Evolutionary conservation across 805 yeast genomes (phyloP), one percentile per base, ranked within the genome.

Genomic region (Wickerhamiella hasegawae): DNA sequence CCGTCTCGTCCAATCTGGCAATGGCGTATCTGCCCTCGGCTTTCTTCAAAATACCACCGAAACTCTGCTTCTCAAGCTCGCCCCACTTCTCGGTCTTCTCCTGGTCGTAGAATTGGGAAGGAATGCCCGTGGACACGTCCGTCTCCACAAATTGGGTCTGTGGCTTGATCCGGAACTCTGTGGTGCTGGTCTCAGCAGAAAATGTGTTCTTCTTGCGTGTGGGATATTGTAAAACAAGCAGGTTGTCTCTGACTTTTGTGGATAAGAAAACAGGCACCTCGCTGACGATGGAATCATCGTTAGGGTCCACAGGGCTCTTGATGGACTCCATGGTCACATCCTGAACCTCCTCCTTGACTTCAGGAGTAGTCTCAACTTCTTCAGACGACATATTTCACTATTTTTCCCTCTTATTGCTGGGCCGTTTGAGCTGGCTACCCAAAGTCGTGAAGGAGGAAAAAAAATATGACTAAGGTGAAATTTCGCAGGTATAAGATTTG

Each of bases 101-200:
- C 28, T 59, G 64, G 51, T 84, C 87, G 49, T 72, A 81, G 47
- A 78, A 83, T 30, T 65, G 66, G 4, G 60, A 47, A 0, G 81
- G 77, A 24, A 48, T 27, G 35, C 77, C 77, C 34, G 82, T 57
- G 11, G 94, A 93, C 5, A 80, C 60, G 40, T 77, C 81, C 25
- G 85, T 66, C 51, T 82, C 93, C 40, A 90, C 58, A 10, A 73
- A 63, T 2, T 72, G 69, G 1, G 82, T 64, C 19, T 65, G 59
- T 1, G 69, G 69, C 48, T 84, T 87, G 40, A 78, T 53, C 28
- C 76, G 55, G 0, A 74, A 61, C 14, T 57, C 56, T 40, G 65
- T 51, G 23, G 60, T 50, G 9, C 56, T 50, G n/a, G 24, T 23
- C 18, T 22, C 26, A 2, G 18, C 12, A 3, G 31, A 15, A n/a